Evolutionary conservation across 148 eudicot genomes (phyloP).

Genomic region (Amaranthus palmeri): DNA sequence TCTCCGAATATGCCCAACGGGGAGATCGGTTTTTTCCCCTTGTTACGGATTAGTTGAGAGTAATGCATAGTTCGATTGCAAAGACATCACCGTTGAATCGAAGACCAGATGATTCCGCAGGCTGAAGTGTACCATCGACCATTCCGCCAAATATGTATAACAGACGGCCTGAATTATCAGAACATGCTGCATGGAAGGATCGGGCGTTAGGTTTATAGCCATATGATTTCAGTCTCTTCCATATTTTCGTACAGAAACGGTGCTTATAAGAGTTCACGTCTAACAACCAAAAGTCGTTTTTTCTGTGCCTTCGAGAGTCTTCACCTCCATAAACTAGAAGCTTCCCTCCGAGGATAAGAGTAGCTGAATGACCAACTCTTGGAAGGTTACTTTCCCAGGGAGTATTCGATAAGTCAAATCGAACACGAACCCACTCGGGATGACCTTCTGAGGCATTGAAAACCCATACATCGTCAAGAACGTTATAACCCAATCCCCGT

Average conservation of each 20-base stretch:
- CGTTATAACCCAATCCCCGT: slow-evolving; percentile 77
- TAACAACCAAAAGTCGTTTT: slow-evolving; percentile 82
- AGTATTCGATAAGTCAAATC: slow-evolving; percentile 41
- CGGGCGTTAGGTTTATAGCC: slow-evolving; percentile 63
- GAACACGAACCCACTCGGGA: slow-evolving; percentile 57
- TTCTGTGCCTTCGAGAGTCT: slow-evolving; percentile 68
- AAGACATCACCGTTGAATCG: slow-evolving; percentile 78
- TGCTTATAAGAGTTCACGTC: slow-evolving; percentile 51
- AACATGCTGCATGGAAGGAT: slow-evolving; percentile 85
- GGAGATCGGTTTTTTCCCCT: background rate
- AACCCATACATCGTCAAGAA: slow-evolving; percentile 79
- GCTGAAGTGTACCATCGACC: slow-evolving; percentile 67
- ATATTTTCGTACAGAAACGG: slow-evolving; percentile 38
- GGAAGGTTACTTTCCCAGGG: slow-evolving; percentile 68
- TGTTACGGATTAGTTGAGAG: slow-evolving; percentile 6
- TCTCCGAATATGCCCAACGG: background rate
- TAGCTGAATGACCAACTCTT: slow-evolving; percentile 94
- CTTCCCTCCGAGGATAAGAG: slow-evolving; percentile 62
- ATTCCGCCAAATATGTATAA: slow-evolving; percentile 87
- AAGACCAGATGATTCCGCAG: slow-evolving; percentile 56
- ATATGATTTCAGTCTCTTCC: slow-evolving; percentile 56
- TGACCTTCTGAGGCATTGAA: slow-evolving; percentile 50
- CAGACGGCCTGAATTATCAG: slow-evolving; percentile 66
- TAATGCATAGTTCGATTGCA: slow-evolving; percentile 51
- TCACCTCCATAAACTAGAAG: slow-evolving; percentile 93